Base-by-base conservation (phyloP, 2,329 filamentous ascomycete genomes). In the Penicillium expansum region DNA sequence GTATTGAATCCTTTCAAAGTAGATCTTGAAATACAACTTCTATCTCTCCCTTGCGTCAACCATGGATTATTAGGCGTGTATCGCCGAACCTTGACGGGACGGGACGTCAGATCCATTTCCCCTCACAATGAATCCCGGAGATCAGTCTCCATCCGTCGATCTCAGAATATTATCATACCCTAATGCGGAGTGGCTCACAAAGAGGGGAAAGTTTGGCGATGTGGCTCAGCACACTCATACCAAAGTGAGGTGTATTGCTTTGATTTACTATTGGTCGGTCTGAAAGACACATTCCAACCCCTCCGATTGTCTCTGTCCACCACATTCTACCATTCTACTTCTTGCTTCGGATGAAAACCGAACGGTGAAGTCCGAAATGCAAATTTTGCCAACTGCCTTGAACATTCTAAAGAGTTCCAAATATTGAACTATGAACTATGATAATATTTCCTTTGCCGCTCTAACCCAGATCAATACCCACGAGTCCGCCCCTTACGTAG, bases 71-170 rank as follows among this genome's bases (percentile, higher is more conserved):
- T 59, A 60, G 61, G n/a, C 61, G 67, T 69, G 65, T 64, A 63
- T 60, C 60, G 66, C 66, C 66, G 64, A 73, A 73, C 71, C 69
- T 74, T 73, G 68, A 73, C 71, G 71, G 71, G 67, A 70, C 71
- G 71, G 71, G 65, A 69, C 71, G 70, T 67, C 41, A 44, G 54
- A 53, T 49, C 50, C 54, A 59, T 53, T 47, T 37, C 32, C 43
- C 30, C 39, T 48, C 49, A 43, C 3, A 27, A 41, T 14, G 14
- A 30, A 54, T 33, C 42, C 37, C 53, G 45, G 44, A 33, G 41
- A 52, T 48, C 55, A 52, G 24, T 32, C 42, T 42, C 37, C 13
- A 42, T 50, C 35, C 38, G 58, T 51, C 55, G 52, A 61, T 57
- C 39, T 1, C 11, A 45, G 33, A 18, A 29, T 24, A 55, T 4